phyloP scores from a whole-genome alignment of 345 rosid species.

The Bruguiera gymnorhiza region DNA sequence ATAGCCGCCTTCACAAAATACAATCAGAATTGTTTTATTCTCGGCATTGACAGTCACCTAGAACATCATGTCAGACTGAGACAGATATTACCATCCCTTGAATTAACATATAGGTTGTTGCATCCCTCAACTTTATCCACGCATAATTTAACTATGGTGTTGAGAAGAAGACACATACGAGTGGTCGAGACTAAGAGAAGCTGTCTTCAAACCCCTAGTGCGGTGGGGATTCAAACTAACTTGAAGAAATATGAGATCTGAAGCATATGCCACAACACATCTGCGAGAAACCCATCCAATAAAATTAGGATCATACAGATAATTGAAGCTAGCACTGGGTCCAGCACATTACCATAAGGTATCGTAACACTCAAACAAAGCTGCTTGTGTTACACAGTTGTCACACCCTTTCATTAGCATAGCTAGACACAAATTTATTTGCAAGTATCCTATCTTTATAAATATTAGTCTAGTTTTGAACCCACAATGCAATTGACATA shows the following conservation, averaged over 20 bases:
- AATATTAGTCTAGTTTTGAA: no score
- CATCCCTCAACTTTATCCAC: not conserved
- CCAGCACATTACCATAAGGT: not conserved
- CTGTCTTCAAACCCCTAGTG: constrained; percentile 48
- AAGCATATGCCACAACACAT: constrained; percentile 88
- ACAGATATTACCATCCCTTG: not conserved
- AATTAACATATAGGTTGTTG: not conserved
- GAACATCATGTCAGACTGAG: not conserved
- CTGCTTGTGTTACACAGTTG: not conserved
- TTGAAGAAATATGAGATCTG: constrained; percentile 74
- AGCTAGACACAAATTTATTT: no score
- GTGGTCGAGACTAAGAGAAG: constrained; percentile 86
- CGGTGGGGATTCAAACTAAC: constrained; percentile 91
- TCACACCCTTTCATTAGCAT: not conserved
- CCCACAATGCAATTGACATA: no score
- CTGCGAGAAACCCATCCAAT: constrained; percentile 37
- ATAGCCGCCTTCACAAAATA: no score
- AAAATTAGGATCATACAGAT: not conserved
- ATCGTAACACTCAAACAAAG: not conserved
- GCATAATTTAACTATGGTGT: not conserved
- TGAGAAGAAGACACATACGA: constrained; percentile 49
- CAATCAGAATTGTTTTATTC: no score
- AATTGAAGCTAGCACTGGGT: not conserved
- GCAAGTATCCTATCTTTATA: no score
- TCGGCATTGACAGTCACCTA: no score